These are phyloP conservation scores for Aspergillus brunneoviolaceus DNA, from an alignment of 2,329 filamentous ascomycete species.

Conservation along the genomic window DNA sequence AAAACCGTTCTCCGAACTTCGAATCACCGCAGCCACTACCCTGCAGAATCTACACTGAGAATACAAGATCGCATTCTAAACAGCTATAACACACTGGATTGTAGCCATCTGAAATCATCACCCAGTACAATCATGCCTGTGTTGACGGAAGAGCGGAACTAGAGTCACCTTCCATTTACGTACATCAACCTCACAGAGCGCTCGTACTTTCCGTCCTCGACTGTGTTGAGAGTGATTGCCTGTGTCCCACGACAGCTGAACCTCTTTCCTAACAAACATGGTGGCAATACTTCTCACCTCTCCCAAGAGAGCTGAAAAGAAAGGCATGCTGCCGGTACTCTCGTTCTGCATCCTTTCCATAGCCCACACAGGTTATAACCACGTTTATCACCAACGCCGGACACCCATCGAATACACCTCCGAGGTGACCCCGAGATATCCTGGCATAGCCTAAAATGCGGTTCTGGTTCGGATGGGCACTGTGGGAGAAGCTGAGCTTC, in stretches of 20 bases:
- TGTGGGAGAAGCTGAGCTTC: constrained; percentile 90
- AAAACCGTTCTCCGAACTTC: too few relatives aligned
- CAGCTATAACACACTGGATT: too few relatives aligned
- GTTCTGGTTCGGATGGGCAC: constrained; percentile 69
- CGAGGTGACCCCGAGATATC: neutral
- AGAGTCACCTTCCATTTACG: neutral
- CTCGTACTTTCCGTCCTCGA: neutral
- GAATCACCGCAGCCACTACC: too few relatives aligned
- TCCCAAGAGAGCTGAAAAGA: neutral
- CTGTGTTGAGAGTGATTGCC: neutral
- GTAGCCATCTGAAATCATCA: too few relatives aligned
- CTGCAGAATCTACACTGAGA: too few relatives aligned
- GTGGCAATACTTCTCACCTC: neutral
- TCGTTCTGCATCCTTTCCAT: neutral
- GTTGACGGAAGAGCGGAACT: too few relatives aligned
- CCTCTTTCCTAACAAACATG: neutral
- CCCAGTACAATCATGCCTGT: too few relatives aligned
- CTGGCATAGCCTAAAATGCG: constrained; percentile 25
- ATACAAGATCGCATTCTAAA: too few relatives aligned
- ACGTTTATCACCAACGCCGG: neutral
- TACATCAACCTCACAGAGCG: too few relatives aligned
- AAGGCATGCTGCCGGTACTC: neutral
- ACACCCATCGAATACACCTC: neutral
- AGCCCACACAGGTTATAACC: too few relatives aligned
- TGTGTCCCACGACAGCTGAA: neutral